Evolutionary conservation across 202 grass and related monocot genomes (phyloP).

Genomic region (Setaria italica): DNA sequence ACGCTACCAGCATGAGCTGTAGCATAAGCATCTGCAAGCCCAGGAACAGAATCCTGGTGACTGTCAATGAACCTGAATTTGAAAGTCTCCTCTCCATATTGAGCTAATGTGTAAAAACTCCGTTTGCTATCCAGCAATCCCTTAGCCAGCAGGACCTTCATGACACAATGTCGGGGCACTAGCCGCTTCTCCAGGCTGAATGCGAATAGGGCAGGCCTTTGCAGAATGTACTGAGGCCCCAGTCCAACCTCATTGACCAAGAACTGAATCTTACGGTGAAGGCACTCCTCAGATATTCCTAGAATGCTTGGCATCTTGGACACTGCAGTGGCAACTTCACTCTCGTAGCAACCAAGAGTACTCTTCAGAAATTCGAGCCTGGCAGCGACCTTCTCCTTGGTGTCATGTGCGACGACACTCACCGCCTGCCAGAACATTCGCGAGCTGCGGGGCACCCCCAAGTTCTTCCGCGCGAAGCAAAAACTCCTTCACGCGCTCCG

Average conservation of each 20-base stretch:
- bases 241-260: not conserved
- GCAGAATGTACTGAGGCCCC: too few relatives aligned
- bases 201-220: not conserved
- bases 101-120: not conserved
- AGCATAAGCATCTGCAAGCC: too few relatives aligned
- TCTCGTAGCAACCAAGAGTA: not conserved
- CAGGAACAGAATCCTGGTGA: too few relatives aligned
- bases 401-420: accelerated
- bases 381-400: constrained; percentile 25
- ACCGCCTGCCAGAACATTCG: not conserved
- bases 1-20: too few relatives aligned
- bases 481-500: not conserved
- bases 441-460: not conserved
- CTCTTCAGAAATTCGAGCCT: not conserved
- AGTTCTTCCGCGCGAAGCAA: not conserved
- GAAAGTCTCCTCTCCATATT: not conserved
- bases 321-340: not conserved
- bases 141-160: not conserved
- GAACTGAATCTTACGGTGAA: not conserved
- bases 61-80: too few relatives aligned
- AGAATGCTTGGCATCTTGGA: too few relatives aligned
- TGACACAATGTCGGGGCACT: not conserved
- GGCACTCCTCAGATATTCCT: not conserved
- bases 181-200: constrained; percentile 8
- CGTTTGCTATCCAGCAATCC: not conserved